These are phyloP conservation scores for Backusella australiensis DNA, from an alignment of 192 early-diverging fungal species.

Conservation along the genomic window DNA sequence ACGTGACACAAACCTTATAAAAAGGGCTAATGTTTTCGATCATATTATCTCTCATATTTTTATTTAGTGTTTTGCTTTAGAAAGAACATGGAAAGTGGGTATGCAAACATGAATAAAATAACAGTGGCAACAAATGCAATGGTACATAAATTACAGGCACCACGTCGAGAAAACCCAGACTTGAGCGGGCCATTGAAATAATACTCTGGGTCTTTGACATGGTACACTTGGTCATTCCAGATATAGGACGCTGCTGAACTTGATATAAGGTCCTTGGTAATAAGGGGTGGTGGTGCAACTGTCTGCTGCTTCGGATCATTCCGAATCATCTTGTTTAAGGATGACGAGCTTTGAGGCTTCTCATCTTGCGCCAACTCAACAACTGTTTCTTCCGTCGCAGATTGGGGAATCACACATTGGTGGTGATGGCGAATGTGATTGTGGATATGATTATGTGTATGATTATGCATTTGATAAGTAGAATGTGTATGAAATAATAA, in stretches of 20 bases:
- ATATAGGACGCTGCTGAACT: not conserved
- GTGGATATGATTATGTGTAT: not conserved
- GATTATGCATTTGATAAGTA: not conserved
- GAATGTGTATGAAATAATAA: not conserved
- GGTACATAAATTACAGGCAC: constrained; percentile 4
- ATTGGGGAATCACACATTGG: not conserved
- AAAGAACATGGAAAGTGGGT: not conserved
- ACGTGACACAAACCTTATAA: not conserved
- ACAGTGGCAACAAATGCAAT: constrained; percentile 4
- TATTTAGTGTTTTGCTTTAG: constrained; percentile 1
- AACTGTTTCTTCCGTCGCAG: not conserved
- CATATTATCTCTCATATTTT: not conserved
- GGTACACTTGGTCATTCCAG: not conserved
- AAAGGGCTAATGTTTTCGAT: not conserved
- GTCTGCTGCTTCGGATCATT: not conserved
- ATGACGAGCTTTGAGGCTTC: not conserved
- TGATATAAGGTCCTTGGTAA: constrained; percentile 3
- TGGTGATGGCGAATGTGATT: not conserved
- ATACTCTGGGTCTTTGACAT: constrained; percentile 2
- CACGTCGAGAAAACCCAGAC: constrained; percentile 1
- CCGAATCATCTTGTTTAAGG: not conserved
- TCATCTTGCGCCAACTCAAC: not conserved
- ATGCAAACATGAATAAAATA: constrained; percentile 10
- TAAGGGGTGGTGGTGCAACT: not conserved
- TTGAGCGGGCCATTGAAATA: not conserved